Base-by-base conservation (phyloP, 306 rosid genomes). In the Morella rubra region DNA sequence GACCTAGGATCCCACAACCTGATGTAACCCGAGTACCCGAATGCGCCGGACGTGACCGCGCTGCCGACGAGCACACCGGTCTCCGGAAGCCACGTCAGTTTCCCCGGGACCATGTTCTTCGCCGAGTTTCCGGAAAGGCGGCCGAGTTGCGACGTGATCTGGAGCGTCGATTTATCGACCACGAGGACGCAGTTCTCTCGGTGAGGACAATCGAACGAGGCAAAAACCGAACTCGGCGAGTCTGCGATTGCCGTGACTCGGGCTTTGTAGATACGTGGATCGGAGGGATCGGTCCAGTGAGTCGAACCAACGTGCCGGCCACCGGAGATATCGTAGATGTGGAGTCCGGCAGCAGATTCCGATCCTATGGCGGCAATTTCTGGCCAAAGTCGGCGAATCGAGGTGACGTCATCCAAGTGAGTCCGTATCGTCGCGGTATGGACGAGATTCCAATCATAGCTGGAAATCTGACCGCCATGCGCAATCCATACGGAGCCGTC, bases 401-500 rank as follows among this genome's bases (percentile, higher is more conserved):
- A 90, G 55, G 84, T 85, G 66, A 94, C 86, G 6, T 85, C 77
- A 6, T 92, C 96, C 12, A 94, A 73, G 75, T 91, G 98, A 32
- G 97, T 91, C 1, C 97, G 90, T 8, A 89, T 59, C 7, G 97
- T 90, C 10, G 80, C 83, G 52, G 85, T 19, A 61, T 90, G 95
- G 58, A 78, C 16, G 44, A 94, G 89, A 73, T 83, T 87, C 83
- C 86, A 80, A 68, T 92, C 98, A 85, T 89, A 94, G 83, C 84
- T 76, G 0, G 98, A 89, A 8, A 94, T 72, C 76, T 92, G 97
- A 9, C 97, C 98, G 2, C 96, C 92, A 41, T 94, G 97, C 7
- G 97, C 96, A 3, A 94, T 85, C 98, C 96, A 94, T 6, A 94
- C 82, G 22, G 96, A 88, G 59, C 97, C 96, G 68, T 88, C 90